These are phyloP conservation scores for Asterionellopsis glacialis DNA, from an alignment of 108 stramenopile genomes.

Conservation along the genomic window DNA sequence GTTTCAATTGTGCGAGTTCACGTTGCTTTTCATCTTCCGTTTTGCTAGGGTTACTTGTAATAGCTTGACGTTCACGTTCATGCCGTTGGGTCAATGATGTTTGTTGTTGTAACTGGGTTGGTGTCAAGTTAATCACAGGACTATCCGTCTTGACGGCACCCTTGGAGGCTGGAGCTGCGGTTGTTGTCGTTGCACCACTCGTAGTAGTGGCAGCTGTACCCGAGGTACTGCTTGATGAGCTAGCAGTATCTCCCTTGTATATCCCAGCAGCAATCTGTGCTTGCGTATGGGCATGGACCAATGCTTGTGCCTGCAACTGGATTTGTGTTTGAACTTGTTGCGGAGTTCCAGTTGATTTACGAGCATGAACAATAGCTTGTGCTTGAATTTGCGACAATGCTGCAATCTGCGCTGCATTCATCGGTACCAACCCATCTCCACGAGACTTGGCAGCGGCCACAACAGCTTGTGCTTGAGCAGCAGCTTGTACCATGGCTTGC, in stretches of 20 bases:
- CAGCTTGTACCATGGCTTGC: constrained; percentile 86
- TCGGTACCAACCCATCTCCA: constrained; percentile 63
- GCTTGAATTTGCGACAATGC: constrained; percentile 80
- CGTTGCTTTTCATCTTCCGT: constrained; percentile 1
- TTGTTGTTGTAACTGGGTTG: constrained; percentile 11
- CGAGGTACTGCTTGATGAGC: background rate
- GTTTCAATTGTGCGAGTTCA: background rate
- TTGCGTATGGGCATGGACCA: constrained; percentile 82
- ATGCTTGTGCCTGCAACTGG: constrained; percentile 70
- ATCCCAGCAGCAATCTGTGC: constrained; percentile 81
- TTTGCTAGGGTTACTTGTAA: constrained; percentile 2
- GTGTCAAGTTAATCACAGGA: constrained; percentile 4
- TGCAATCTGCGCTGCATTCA: constrained; percentile 56
- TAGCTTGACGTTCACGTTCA: constrained; percentile 8
- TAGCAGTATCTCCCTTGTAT: constrained; percentile 45
- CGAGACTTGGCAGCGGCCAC: constrained; percentile 81
- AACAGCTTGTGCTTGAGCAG: constrained; percentile 86
- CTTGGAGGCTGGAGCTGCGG: constrained; percentile 13
- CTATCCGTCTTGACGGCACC: constrained; percentile 1
- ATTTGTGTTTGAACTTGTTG: constrained; percentile 80
- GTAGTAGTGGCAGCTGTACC: constrained; percentile 19
- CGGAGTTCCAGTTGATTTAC: constrained; percentile 57
- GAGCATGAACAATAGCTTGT: constrained; percentile 84
- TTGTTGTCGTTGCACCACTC: constrained; percentile 2
- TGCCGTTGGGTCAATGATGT: background rate